Evolutionary conservation across 2,329 filamentous ascomycete species (phyloP), one percentile per base, ranked within the genome.

Genomic region (Colletotrichum horii): DNA sequence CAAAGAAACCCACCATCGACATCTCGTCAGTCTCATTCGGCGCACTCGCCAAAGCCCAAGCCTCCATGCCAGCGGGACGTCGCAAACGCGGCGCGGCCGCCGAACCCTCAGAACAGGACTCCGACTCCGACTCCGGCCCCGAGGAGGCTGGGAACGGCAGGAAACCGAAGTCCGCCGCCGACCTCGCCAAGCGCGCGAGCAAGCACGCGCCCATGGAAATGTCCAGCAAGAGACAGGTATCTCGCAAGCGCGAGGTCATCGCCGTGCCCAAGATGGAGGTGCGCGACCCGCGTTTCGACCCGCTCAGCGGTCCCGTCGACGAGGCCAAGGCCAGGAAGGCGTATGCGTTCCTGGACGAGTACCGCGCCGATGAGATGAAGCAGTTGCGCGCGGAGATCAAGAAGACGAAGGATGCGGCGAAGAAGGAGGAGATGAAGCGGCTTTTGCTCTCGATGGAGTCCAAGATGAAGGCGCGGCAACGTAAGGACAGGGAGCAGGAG

Each of bases 201-300:
- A 99, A 99, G 85, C 96, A 98, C 85, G 97, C 97, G 0, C 97
- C 97, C 0, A 92, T 92, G 58, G 93, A 97, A 75, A 91, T 95
- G 82, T 93, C 95, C 3, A 95, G 94, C 83, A 97, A 96, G 85
- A 91, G 92, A 65, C 94, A 94, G 66, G 97, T 99, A 28, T 93
- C 94, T 3, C 94, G 97, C 71, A 93, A 91, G 81, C 94, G 96
- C 67, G 92, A 93, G 72, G 93, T 97, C 22, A 87, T 98, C 6
- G 84, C 86, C 3, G 84, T 88, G 16, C 89, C 90, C 73, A 95
- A 94, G 82, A 86, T 89, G 2, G 84, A 87, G 56, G 79, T 88
- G 24, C 93, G 96, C 70, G 97, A 99, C 84, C 97, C 97, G 22
- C 94, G 97, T 66, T 99, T 99, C 86, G 95, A 97, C 77, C 90